Conservation (phyloP, 176 grass and related monocot genomes). For the Rhynchospora breviuscula region DNA sequence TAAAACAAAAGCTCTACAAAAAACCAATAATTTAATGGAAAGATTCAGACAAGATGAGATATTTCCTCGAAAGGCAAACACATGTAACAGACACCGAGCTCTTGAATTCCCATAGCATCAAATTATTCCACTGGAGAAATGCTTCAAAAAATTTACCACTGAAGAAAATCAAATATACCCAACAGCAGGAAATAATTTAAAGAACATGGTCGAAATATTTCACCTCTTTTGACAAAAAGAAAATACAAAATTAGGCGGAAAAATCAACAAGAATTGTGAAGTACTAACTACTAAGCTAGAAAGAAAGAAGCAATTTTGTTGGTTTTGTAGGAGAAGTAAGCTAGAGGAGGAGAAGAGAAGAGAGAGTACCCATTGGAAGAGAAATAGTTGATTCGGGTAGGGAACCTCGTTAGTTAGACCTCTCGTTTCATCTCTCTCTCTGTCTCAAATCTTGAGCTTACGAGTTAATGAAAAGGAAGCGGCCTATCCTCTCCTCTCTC, state of each 20-base stretch:
- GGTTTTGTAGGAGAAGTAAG: not conserved
- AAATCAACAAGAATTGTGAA: not conserved
- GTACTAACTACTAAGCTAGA: not conserved
- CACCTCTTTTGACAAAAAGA: not conserved
- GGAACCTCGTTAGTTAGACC: not conserved
- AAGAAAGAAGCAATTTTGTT: not conserved
- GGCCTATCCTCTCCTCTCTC: not conserved
- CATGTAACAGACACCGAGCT: not conserved
- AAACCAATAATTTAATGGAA: not conserved
- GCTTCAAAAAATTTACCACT: not conserved
- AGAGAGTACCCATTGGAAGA: slow-evolving; percentile 1
- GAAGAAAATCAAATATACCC: not conserved
- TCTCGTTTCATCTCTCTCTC: not conserved
- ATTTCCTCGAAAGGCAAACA: slow-evolving; percentile 3
- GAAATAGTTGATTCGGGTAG: not conserved
- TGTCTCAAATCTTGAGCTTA: not conserved
- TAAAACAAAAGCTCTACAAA: not conserved
- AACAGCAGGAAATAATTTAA: not conserved
- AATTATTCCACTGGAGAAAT: not conserved
- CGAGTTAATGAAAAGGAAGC: not conserved
- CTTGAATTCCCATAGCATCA: not conserved
- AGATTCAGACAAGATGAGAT: not conserved
- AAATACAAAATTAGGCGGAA: not conserved
- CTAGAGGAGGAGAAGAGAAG: not conserved
- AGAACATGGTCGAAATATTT: not conserved